Base-by-base conservation (phyloP, 2,329 filamentous ascomycete species). In the Thermothelomyces thermophilus region DNA sequence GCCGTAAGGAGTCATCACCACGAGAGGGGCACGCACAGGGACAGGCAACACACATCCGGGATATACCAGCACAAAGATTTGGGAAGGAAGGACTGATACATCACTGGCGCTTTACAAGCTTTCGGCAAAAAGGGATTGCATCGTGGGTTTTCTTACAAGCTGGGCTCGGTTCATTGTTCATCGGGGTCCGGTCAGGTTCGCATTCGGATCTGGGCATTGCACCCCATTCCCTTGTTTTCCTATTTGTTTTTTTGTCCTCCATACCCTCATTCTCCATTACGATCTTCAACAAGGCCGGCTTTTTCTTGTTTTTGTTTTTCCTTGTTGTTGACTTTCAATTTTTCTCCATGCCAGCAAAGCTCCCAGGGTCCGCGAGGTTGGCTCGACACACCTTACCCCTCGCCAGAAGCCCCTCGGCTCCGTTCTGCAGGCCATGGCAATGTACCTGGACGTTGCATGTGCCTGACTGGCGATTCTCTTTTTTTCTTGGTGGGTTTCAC, bases 51-150 rank as follows among this genome's bases (percentile, higher is more conserved):
- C 24, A 46, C 33, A 46, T 37, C 34, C 6, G 33, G 34, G 31
- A 34, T 31, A 45, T 36, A 45, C 43, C 37, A 41, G 41, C 44
- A 53, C 30, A 50, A 54, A 55, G 52, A 50, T 31, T 46, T 53
- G 50, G 55, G 42, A 48, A 39, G 39, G 48, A 37, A 36, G 43
- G 48, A 9, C 8, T 36, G 42, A 51, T 48, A 51, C 42, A 51
- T 37, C 45, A 43, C 31, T 44, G 42, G 39, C 40, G 40, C 49
- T 47, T 46, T 45, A 40, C 44, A 48, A 37, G 47, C 39, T 40
- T 41, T 46, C 24, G 34, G 41, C 39, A 49, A 51, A 51, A 51
- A 28, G 48, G 51, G 33, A 48, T 50, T 42, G 43, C 52, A 54
- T 56, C 22, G 42, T 31, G 30, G 35, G 17, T 20, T 37, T 20